Evolutionary conservation across 176 grass and related monocot species (phyloP).

Genomic region (Rhynchospora pubera): DNA sequence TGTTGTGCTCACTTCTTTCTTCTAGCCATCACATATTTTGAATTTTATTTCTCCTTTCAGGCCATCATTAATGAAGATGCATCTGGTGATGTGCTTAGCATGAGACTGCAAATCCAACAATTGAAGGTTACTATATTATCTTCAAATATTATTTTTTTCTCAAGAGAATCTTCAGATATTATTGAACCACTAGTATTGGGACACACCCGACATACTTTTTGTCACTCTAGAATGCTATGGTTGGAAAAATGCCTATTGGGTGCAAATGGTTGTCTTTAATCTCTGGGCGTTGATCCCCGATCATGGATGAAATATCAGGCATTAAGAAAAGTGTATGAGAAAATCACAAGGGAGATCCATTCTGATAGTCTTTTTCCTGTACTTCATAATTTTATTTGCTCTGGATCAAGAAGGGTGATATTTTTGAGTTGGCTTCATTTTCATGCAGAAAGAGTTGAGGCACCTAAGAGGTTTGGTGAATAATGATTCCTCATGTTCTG

Average conservation of each 20-base stretch:
- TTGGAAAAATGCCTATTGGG: background rate
- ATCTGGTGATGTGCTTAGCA: slow-evolving; percentile 84
- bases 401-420: background rate
- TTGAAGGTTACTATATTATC: slow-evolving; percentile 60
- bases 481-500: slow-evolving; percentile 31
- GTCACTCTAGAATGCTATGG: background rate
- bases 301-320: background rate
- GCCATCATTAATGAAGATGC: slow-evolving; percentile 96
- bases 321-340: background rate
- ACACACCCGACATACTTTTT: background rate
- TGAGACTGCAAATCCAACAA: slow-evolving; percentile 91
- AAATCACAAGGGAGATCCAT: background rate
- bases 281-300: background rate
- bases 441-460: slow-evolving; percentile 73
- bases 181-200: background rate
- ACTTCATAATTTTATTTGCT: background rate
- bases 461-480: slow-evolving; percentile 50
- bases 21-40: background rate
- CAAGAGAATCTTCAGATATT: background rate
- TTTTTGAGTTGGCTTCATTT: background rate
- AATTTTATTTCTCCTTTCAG: slow-evolving; percentile 32
- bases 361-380: background rate
- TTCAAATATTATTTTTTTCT: background rate
- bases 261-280: background rate
- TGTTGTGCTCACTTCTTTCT: background rate